These are phyloP conservation scores for Scheffersomyces parashehatae DNA, from an alignment of 1,139 yeast species.

Conservation along the genomic window DNA sequence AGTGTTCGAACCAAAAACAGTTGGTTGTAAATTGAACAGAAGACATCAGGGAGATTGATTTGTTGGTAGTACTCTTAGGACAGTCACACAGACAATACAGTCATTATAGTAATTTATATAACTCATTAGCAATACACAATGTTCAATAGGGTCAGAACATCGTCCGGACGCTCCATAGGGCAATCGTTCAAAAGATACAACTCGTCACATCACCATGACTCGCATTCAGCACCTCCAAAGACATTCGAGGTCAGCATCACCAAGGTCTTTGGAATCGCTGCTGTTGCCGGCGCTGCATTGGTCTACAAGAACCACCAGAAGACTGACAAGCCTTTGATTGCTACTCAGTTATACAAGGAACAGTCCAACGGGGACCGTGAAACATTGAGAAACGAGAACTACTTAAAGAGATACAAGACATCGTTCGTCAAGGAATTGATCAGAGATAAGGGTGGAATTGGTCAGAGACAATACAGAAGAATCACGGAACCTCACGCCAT, in stretches of 20 bases:
- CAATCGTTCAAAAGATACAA: constrained; percentile 31
- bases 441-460: constrained; percentile 51
- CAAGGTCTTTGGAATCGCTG: constrained; percentile 45
- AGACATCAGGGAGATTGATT: no score
- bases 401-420: constrained; percentile 39
- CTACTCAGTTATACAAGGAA: constrained; percentile 41
- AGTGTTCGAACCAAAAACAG: no score
- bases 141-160: constrained; percentile 23
- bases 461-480: constrained; percentile 44
- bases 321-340: constrained; percentile 39
- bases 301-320: constrained; percentile 40
- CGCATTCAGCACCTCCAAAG: constrained; percentile 26
- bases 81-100: no score
- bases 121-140: constrained; percentile 9
- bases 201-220: constrained; percentile 30
- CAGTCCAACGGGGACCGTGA: constrained; percentile 33
- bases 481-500: constrained; percentile 27
- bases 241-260: constrained; percentile 41
- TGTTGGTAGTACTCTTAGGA: no score
- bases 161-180: constrained; percentile 14
- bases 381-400: constrained; percentile 39
- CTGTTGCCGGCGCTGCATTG: constrained; percentile 39
- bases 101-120: no score
- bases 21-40: no score
- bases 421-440: constrained; percentile 46